phyloP scores from a whole-genome alignment of 140 eudicot species.

The Erigeron philadelphicus region DNA sequence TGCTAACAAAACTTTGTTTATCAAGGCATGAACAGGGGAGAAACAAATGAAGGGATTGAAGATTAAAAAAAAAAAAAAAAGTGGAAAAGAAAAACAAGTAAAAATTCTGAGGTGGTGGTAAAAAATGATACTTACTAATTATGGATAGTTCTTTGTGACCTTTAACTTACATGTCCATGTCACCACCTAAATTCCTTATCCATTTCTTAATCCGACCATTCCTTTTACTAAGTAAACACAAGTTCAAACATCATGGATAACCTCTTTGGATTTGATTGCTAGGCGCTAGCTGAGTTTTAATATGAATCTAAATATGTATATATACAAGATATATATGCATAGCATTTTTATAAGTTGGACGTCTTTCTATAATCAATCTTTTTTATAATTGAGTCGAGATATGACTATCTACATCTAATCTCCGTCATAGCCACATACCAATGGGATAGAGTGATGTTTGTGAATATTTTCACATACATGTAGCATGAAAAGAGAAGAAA shows the following conservation, averaged over 20 bases:
- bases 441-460: too few species aligned
- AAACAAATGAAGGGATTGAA: background rate
- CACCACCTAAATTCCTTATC: conserved; percentile 16
- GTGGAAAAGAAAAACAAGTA: background rate
- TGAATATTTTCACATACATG: too few species aligned
- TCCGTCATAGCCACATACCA: too few species aligned
- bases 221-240: conserved; percentile 15
- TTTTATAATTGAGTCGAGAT: too few species aligned
- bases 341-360: too few species aligned
- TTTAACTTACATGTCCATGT: background rate
- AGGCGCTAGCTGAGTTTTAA: too few species aligned
- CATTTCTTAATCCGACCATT: conserved; percentile 19
- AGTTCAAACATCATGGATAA: background rate
- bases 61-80: background rate
- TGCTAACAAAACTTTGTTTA: background rate
- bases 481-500: too few species aligned
- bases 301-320: too few species aligned
- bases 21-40: conserved; percentile 8
- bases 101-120: conserved; percentile 15
- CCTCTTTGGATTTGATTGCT: background rate
- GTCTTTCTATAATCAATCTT: too few species aligned
- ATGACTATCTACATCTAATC: too few species aligned
- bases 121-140: conserved; percentile 24
- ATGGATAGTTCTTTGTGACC: conserved; percentile 25
- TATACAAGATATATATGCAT: too few species aligned